Percentiles rank a stretch among this genome's conserved stretches.
phyloP scores from a whole-genome alignment of 306 rosid genomes.

The Mimosa bimucronata region DNA sequence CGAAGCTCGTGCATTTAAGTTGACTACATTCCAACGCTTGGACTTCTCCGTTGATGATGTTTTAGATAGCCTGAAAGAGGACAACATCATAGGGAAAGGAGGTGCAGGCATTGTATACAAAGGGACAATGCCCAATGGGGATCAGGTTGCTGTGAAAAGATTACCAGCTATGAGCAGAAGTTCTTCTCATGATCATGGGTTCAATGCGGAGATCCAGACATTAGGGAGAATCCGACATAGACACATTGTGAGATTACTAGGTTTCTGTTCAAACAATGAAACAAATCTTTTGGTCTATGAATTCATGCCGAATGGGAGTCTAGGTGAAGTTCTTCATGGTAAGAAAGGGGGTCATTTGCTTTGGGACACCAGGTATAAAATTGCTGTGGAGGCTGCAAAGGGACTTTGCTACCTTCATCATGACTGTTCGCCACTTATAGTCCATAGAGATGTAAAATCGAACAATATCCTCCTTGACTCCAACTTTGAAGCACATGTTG shows the following conservation, averaged over 20 bases:
- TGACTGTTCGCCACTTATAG: slow-evolving; percentile 92
- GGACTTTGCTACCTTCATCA: slow-evolving; percentile 98
- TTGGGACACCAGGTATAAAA: slow-evolving; percentile 90
- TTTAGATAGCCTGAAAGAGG: slow-evolving; percentile 84
- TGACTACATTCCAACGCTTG: slow-evolving; percentile 90
- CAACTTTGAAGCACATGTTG: slow-evolving; percentile 91
- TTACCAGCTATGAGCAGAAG: slow-evolving; percentile 91
- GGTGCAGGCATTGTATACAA: slow-evolving; percentile 99
- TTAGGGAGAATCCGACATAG: slow-evolving; percentile 90
- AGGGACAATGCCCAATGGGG: slow-evolving; percentile 80
- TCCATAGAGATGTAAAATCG: slow-evolving; percentile 92
- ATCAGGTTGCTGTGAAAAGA: slow-evolving; percentile 85
- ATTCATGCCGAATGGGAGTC: slow-evolving; percentile 97
- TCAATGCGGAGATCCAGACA: slow-evolving; percentile 97
- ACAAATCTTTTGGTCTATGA: slow-evolving; percentile 94
- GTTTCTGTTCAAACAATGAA: slow-evolving; percentile 95
- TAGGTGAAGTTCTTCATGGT: slow-evolving; percentile 96
- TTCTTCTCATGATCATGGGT: slow-evolving; percentile 95
- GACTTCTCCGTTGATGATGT: slow-evolving; percentile 94
- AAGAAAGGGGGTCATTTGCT: slow-evolving; percentile 95
- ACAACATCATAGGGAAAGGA: slow-evolving; percentile 94
- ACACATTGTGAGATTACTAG: slow-evolving; percentile 87
- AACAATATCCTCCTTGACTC: slow-evolving; percentile 94
- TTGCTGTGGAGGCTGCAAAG: slow-evolving; percentile 93
- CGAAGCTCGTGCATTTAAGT: slow-evolving; percentile 84